Base-by-base conservation (phyloP, 305 asterid genomes). In the Solanum hybrid region DNA sequence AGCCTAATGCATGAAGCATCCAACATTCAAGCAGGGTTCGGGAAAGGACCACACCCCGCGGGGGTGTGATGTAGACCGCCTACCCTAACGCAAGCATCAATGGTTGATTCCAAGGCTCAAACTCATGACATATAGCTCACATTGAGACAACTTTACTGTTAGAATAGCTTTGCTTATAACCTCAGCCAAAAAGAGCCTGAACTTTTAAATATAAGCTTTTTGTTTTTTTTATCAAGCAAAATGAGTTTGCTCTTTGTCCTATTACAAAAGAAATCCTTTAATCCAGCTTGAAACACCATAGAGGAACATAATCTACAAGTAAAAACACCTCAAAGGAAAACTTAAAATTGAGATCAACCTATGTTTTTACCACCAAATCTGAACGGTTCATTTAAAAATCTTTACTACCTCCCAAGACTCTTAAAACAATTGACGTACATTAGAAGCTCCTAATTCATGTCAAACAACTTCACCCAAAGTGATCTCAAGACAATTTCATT, bases 401-500 rank as follows among this genome's bases (percentile, higher is more conserved):
- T 60, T 85, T 85, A 2, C 77, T 60, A 11, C 77, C 88, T 85
- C n/a, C 24, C 77, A 32, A 32, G 77, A 27, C 77, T 31, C 77
- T 85, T 85, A 85, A 85, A 85, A 85, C 32, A 85, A 85, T 34
- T 85, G 40, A n/a, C 4, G 19, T 60, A 60, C 35, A 85, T 4
- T 22, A 56, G 76, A 56, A 56, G 37, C 76, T 85, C 87, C 31
- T 31, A 72, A 51, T 56, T 85, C 76, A 85, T 85, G 31, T 56
- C 76, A 85, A 85, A 60, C 78, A 60, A 34, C 88, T 85, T 56
- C 14, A 60, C 51, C 77, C 10, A 85, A 27, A 38, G 77, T 85
- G 88, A 85, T 85, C 76, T 85, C 88, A 60, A 22, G 88, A 85
- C 42, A 85, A 64, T 35, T 56, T 85, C 37, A 42, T 81, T 40